These are phyloP conservation scores for Cryphonectria japonica DNA, from an alignment of 2,329 filamentous ascomycete species.

Conservation along the genomic window DNA sequence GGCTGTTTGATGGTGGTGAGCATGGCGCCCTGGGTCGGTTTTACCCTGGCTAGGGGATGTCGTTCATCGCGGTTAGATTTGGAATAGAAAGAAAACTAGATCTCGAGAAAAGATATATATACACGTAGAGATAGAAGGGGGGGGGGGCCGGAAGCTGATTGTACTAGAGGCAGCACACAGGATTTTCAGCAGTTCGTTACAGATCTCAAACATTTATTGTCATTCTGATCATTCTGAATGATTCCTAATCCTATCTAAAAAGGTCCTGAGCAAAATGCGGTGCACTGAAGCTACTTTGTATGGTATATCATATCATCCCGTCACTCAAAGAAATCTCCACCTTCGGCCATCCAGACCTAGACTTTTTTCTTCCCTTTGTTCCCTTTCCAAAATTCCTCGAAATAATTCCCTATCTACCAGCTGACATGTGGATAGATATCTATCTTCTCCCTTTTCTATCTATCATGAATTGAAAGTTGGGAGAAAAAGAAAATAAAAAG, in stretches of 20 bases:
- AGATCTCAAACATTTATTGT: neutral
- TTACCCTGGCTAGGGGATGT: constrained; percentile 23
- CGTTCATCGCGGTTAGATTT: neutral
- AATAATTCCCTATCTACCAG: neutral
- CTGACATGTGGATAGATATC: neutral
- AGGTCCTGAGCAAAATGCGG: neutral
- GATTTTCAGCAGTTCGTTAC: neutral
- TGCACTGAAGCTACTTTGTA: neutral
- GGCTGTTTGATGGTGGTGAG: constrained; percentile 57
- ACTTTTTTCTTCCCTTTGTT: neutral
- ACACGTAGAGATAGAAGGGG: no score
- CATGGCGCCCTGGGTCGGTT: constrained; percentile 57
- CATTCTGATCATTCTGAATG: neutral
- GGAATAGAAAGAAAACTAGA: neutral
- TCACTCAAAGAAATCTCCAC: neutral
- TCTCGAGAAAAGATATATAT: no score
- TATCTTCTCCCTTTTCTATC: neutral
- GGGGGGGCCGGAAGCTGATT: neutral
- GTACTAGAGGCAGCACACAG: neutral
- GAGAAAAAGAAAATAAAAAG: no score
- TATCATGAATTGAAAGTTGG: neutral
- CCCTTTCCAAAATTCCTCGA: neutral
- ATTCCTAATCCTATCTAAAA: neutral
- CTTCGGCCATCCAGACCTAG: neutral
- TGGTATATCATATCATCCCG: constrained; percentile 1